Evolutionary conservation across 75 land plant species (phyloP).

Genomic region (Cunninghamia lanceolata): DNA sequence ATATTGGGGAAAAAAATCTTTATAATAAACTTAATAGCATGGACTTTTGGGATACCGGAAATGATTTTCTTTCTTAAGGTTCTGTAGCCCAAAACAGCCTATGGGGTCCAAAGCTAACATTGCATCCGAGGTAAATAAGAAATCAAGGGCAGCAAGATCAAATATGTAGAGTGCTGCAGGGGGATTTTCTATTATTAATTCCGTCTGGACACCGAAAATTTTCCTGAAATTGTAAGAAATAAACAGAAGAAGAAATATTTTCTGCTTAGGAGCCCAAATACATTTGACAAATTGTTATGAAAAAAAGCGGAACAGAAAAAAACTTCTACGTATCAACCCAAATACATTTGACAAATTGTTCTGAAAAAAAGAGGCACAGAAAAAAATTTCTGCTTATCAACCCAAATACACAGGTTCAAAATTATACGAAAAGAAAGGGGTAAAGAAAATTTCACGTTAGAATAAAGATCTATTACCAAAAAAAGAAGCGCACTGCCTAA

Average conservation of each 20-base stretch:
- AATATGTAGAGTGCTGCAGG: background rate
- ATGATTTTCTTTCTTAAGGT: too few relatives aligned
- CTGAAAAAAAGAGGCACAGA: background rate
- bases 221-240: background rate
- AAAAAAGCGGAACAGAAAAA: background rate
- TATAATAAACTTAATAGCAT: too few relatives aligned
- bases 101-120: too few relatives aligned
- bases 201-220: background rate
- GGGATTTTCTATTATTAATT: background rate
- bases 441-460: background rate
- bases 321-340: too few relatives aligned
- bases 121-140: too few relatives aligned
- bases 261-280: background rate
- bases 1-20: too few relatives aligned
- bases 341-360: background rate
- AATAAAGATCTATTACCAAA: background rate
- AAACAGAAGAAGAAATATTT: too few relatives aligned
- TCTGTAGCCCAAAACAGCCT: background rate
- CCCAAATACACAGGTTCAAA: too few relatives aligned
- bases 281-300: background rate
- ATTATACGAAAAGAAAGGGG: background rate
- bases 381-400: too few relatives aligned
- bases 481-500: background rate
- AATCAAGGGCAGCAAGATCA: background rate
- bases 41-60: too few relatives aligned